These are phyloP conservation scores for Russula sp. DNA, from an alignment of 768 basidiomycete species.

Conservation along the genomic window DNA sequence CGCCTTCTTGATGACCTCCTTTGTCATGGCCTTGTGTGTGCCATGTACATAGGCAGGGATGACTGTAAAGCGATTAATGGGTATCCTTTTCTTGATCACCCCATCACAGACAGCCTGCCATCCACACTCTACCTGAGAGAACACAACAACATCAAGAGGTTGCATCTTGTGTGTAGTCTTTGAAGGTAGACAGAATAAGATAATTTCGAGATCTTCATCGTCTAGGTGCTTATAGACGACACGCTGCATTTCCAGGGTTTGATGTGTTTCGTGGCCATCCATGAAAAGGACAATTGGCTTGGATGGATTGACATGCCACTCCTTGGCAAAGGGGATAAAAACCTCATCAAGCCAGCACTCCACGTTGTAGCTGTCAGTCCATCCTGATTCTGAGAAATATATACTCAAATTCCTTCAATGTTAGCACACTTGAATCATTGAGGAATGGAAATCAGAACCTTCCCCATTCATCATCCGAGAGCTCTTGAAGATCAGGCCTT, in stretches of 20 bases:
- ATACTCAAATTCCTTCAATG: too few species aligned
- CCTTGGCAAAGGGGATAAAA: not conserved
- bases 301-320: not conserved
- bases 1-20: not conserved
- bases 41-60: not conserved
- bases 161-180: not conserved
- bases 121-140: not conserved
- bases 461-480: not conserved
- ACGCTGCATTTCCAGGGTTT: not conserved
- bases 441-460: not conserved
- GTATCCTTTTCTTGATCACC: not conserved
- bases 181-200: not conserved
- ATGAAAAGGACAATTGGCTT: not conserved
- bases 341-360: not conserved
- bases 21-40: fast-evolving
- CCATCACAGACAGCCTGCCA: not conserved
- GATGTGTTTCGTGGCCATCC: not conserved
- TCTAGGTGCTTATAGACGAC: not conserved
- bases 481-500: not conserved
- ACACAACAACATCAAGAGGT: not conserved
- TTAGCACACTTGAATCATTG: too few species aligned
- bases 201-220: not conserved
- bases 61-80: not conserved
- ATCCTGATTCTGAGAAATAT: not conserved
- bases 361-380: not conserved